Percentiles rank a stretch among this genome's conserved stretches.
phyloP scores from a whole-genome alignment of 306 rosid genomes.

The Sophora flavescens region DNA sequence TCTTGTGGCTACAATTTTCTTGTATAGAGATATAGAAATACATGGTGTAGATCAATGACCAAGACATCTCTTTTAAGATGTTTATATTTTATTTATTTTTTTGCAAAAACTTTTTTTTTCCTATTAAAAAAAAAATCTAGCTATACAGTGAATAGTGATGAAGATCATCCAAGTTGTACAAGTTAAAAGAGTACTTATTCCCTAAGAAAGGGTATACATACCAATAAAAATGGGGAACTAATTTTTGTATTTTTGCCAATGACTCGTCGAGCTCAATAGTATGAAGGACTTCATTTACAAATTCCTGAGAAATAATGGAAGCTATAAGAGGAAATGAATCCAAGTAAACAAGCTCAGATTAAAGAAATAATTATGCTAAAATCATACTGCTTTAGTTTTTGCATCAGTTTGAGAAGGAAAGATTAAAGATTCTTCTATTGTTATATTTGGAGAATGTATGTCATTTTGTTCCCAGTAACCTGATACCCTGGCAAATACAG shows the following conservation, averaged over 20 bases:
- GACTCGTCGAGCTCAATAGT: slow-evolving; percentile 61
- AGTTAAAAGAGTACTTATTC: neutral
- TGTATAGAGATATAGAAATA: slow-evolving; percentile 49
- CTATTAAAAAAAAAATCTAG: neutral
- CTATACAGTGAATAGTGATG: slow-evolving; percentile 21
- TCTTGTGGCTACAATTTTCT: slow-evolving; percentile 48
- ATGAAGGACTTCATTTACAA: slow-evolving; percentile 67
- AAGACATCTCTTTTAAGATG: slow-evolving; percentile 30
- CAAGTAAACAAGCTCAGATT: slow-evolving; percentile 18
- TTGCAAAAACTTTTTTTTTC: neutral
- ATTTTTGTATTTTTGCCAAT: too few relatives aligned
- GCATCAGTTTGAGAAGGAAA: slow-evolving; percentile 62
- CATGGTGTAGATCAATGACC: slow-evolving; percentile 41
- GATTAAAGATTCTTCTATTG: slow-evolving; percentile 64
- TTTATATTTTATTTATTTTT: slow-evolving; percentile 7
- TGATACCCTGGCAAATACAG: slow-evolving; percentile 63
- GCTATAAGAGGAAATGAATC: slow-evolving; percentile 17
- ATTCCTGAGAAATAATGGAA: slow-evolving; percentile 53
- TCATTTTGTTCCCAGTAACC: slow-evolving; percentile 78
- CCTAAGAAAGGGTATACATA: too few relatives aligned
- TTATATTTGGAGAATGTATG: slow-evolving; percentile 70
- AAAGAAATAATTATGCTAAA: slow-evolving; percentile 16
- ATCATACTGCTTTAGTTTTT: slow-evolving; percentile 59
- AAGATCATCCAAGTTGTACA: slow-evolving; percentile 29
- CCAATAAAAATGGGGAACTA: too few relatives aligned